These are phyloP conservation scores for Umbelopsis vinacea DNA, from an alignment of 192 early-diverging fungal species.

Conservation along the genomic window DNA sequence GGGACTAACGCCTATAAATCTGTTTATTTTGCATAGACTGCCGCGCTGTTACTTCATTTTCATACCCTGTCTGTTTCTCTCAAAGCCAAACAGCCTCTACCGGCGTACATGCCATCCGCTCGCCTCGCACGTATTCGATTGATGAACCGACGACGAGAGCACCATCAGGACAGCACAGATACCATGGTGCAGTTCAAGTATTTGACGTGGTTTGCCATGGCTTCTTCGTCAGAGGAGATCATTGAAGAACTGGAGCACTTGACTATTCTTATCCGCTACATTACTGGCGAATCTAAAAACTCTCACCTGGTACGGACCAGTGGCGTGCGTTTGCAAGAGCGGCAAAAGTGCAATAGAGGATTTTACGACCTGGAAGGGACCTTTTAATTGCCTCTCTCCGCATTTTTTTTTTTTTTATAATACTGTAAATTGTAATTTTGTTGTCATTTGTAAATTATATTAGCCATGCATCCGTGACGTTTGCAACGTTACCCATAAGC, in stretches of 20 bases:
- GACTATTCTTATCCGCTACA: conserved; percentile 31
- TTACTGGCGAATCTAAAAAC: conserved; percentile 37
- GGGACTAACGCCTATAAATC: not conserved
- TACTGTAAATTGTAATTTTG: not conserved
- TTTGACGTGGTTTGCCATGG: conserved; percentile 45
- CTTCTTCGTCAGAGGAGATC: conserved; percentile 42
- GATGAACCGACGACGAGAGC: conserved; percentile 28
- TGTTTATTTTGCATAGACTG: conserved; percentile 38
- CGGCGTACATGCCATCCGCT: conserved; percentile 68
- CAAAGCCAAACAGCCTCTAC: conserved; percentile 73
- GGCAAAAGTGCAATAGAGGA: not conserved
- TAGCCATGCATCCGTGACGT: not conserved
- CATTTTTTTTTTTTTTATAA: not conserved
- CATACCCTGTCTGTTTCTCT: conserved; percentile 74
- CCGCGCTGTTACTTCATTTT: conserved; percentile 68
- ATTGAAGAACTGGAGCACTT: conserved; percentile 47
- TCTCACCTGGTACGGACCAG: conserved; percentile 7
- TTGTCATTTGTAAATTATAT: too few species aligned
- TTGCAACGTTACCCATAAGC: not conserved
- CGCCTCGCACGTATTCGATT: conserved; percentile 46
- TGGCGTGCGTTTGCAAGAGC: not conserved
- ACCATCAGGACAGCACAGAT: not conserved
- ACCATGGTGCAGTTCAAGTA: conserved; percentile 35
- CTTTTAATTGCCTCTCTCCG: not conserved
- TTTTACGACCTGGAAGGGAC: not conserved